These are phyloP conservation scores for Kodamaea anthophila DNA, from an alignment of 1,139 yeast genomes.

Conservation along the genomic window DNA sequence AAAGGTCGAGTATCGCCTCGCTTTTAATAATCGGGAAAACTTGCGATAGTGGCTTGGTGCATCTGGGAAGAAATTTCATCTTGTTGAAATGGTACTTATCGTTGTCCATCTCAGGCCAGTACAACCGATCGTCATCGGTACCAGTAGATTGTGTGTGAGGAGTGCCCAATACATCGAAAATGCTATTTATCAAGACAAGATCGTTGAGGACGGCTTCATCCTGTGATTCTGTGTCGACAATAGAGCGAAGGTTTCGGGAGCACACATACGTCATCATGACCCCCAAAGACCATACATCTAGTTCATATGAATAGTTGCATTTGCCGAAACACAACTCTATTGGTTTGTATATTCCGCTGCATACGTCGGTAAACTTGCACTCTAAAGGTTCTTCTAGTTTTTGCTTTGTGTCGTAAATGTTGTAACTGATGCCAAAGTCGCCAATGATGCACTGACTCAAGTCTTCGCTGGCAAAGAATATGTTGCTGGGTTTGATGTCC, in stretches of 20 bases:
- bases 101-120: constrained; percentile 34
- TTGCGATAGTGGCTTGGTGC: constrained; percentile 12
- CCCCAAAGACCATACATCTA: constrained; percentile 84
- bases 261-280: constrained; percentile 58
- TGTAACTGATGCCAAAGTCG: constrained; percentile 77
- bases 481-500: constrained; percentile 79
- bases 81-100: constrained; percentile 27
- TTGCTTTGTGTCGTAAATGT: constrained; percentile 16
- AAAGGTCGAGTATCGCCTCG: constrained; percentile 12
- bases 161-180: constrained; percentile 63
- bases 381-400: constrained; percentile 39
- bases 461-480: constrained; percentile 41
- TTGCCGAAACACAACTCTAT: constrained; percentile 78
- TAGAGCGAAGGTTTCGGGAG: constrained; percentile 39
- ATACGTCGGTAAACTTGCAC: constrained; percentile 60
- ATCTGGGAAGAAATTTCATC: constrained; percentile 19
- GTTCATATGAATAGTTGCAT: constrained; percentile 49
- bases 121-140: constrained; percentile 14
- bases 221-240: constrained; percentile 27
- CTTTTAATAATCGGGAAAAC: constrained; percentile 26
- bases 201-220: constrained; percentile 47
- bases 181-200: constrained; percentile 55
- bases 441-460: constrained; percentile 43
- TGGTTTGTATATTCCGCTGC: constrained; percentile 74
- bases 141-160: constrained; percentile 51